Conservation (phyloP, 2,329 filamentous ascomycete species). For the Sporothrix mexicana region DNA sequence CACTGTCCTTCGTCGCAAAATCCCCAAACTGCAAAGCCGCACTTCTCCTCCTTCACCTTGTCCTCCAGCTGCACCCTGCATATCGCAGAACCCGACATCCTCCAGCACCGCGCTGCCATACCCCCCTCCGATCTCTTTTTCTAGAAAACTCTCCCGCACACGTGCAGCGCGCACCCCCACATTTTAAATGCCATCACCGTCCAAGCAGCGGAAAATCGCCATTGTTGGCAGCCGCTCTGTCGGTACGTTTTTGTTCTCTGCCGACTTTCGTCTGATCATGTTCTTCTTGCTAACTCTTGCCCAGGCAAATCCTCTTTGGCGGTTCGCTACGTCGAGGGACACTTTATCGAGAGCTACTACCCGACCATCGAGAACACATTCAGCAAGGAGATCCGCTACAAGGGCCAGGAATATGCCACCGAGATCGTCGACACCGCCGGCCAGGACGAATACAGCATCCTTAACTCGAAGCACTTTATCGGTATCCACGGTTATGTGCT, state of each 20-base stretch:
- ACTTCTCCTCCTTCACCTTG: not conserved
- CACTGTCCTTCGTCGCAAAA: not conserved
- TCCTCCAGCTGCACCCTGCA: not conserved
- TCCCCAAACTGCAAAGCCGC: too few species aligned
- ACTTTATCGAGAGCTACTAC: slow-evolving; percentile 99
- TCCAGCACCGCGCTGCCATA: slow-evolving; percentile 18
- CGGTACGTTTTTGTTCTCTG: slow-evolving; percentile 43
- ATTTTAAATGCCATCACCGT: slow-evolving; percentile 52
- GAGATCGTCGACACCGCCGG: slow-evolving; percentile 99
- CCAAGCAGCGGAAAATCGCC: slow-evolving; percentile 92
- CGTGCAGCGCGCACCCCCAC: slow-evolving; percentile 35
- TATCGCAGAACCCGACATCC: not conserved
- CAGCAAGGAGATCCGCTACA: slow-evolving; percentile 91
- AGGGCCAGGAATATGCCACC: slow-evolving; percentile 89
- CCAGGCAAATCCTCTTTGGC: slow-evolving; percentile 96
- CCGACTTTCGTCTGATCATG: not conserved
- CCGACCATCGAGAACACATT: slow-evolving; percentile 99
- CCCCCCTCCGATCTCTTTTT: slow-evolving; percentile 8
- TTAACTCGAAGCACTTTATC: slow-evolving; percentile 99
- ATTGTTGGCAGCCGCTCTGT: slow-evolving; percentile 95
- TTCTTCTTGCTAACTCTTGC: not conserved
- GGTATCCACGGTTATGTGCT: slow-evolving; percentile 99
- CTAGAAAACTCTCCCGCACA: slow-evolving; percentile 17
- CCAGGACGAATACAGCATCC: slow-evolving; percentile 98
- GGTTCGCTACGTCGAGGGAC: slow-evolving; percentile 94